A percentile compares a stretch with the other conserved stretches of the same genome.
Conservation (phyloP, 257 asterid genomes). For the Rubia yunnanensis region DNA sequence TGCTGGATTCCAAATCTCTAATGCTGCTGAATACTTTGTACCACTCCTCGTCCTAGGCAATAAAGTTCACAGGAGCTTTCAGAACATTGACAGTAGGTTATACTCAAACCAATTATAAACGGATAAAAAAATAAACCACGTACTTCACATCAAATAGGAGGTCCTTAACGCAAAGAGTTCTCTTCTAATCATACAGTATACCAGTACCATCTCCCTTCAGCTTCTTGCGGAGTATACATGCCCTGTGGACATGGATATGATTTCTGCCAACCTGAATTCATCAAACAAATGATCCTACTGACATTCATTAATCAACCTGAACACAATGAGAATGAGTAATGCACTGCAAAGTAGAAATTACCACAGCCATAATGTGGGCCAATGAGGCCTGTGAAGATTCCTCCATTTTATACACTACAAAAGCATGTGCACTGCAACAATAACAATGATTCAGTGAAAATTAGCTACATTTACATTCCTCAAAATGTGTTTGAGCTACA, state of each 20-base stretch:
- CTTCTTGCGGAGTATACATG: constrained; percentile 98
- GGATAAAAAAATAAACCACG: constrained; percentile 11
- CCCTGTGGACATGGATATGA: constrained; percentile 92
- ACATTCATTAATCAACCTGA: neutral
- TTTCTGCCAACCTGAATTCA: constrained; percentile 67
- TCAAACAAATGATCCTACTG: constrained; percentile 5
- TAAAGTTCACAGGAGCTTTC: constrained; percentile 4
- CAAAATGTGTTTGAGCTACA: constrained; percentile 66
- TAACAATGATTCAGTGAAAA: constrained; percentile 16
- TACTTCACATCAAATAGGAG: constrained; percentile 91
- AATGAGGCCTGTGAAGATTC: constrained; percentile 79
- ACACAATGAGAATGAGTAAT: too few species aligned
- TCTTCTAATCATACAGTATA: constrained; percentile 62
- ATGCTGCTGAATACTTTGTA: constrained; percentile 60
- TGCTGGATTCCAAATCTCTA: constrained; percentile 55
- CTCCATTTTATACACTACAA: constrained; percentile 75
- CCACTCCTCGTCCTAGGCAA: constrained; percentile 75
- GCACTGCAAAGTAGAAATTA: constrained; percentile 19
- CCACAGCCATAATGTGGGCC: constrained; percentile 93
- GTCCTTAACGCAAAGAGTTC: constrained; percentile 82
- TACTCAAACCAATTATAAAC: neutral
- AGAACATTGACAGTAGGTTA: constrained; percentile 11
- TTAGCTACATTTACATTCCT: constrained; percentile 36
- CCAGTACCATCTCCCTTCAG: constrained; percentile 52
- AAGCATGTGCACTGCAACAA: constrained; percentile 78